Percentiles rank a stretch among this genome's conserved stretches.
phyloP scores from a whole-genome alignment of 805 yeast genomes.

The Wilhelminamyces savonicus region DNA sequence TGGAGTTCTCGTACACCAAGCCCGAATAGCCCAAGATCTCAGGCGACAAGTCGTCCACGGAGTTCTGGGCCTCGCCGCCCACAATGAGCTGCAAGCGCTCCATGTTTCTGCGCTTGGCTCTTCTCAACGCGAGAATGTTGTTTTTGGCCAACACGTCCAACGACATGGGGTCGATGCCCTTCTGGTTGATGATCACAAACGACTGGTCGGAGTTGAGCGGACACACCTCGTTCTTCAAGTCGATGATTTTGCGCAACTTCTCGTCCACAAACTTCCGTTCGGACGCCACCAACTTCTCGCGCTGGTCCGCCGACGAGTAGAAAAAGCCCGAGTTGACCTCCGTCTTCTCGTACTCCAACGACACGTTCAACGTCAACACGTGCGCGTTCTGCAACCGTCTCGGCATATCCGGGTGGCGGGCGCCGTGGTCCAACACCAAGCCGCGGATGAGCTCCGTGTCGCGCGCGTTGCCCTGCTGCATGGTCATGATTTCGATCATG shows the following conservation, averaged over 20 bases:
- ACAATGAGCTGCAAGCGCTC: conserved; percentile 94
- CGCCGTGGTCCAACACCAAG: conserved; percentile 94
- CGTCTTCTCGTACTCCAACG: conserved; percentile 94
- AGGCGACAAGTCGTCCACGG: conserved; percentile 87
- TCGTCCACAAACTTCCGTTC: conserved; percentile 95
- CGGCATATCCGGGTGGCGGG: conserved; percentile 99
- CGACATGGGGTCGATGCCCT: conserved; percentile 98
- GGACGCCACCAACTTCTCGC: conserved; percentile 88
- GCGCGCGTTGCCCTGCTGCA: conserved; percentile 87
- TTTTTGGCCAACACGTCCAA: conserved; percentile 89
- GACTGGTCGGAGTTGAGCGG: conserved; percentile 65
- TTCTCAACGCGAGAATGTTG: conserved; percentile 87
- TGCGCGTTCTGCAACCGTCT: conserved; percentile 75
- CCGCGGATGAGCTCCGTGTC: conserved; percentile 84
- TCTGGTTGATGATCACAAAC: conserved; percentile 93
- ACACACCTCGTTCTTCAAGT: conserved; percentile 88
- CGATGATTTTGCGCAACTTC: conserved; percentile 84
- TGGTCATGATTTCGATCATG: conserved; percentile 97
- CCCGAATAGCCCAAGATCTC: conserved; percentile 84
- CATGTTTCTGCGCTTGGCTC: conserved; percentile 99
- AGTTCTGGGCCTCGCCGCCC: conserved; percentile 97
- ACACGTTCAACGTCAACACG: conserved; percentile 84
- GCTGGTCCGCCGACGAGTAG: conserved; percentile 91
- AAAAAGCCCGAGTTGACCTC: conserved; percentile 96
- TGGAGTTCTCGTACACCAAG: conserved; percentile 80